phyloP scores from a whole-genome alignment of 257 asterid genomes.

The Solanum dulcamara region DNA sequence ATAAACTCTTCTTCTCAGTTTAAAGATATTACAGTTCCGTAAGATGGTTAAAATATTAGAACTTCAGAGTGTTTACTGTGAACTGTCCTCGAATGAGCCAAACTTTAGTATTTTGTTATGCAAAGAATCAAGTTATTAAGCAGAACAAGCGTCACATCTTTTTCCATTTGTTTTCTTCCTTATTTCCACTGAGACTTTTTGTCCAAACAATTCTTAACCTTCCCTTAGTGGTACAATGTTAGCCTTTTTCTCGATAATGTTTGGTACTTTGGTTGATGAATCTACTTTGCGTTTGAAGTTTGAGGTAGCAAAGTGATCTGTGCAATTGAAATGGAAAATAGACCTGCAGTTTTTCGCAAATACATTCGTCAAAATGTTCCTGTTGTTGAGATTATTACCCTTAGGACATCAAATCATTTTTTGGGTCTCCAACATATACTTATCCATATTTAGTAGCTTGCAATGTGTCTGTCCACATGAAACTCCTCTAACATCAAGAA shows the following conservation, averaged over 20 bases:
- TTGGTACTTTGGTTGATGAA: background rate
- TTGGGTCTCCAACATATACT: background rate
- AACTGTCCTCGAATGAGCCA: background rate
- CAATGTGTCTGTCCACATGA: background rate
- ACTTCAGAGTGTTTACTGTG: background rate
- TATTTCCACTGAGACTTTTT: background rate
- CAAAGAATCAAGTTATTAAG: background rate
- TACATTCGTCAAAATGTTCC: background rate
- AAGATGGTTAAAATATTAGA: background rate
- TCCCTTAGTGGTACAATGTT: background rate
- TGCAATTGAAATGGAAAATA: background rate
- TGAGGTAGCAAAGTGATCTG: background rate
- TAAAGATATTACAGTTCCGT: background rate
- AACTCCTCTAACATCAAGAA: constrained; percentile 1
- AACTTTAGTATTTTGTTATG: background rate
- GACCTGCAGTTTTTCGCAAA: background rate
- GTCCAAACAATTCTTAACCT: background rate
- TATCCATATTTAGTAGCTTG: background rate
- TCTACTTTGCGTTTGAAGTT: background rate
- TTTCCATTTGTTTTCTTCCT: background rate
- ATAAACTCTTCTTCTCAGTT: background rate
- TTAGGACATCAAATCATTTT: background rate
- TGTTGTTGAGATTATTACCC: background rate
- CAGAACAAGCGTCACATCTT: background rate
- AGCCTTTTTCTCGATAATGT: background rate